Conservation (phyloP, 164 flowering plant species). For the Vitis labrusca region DNA sequence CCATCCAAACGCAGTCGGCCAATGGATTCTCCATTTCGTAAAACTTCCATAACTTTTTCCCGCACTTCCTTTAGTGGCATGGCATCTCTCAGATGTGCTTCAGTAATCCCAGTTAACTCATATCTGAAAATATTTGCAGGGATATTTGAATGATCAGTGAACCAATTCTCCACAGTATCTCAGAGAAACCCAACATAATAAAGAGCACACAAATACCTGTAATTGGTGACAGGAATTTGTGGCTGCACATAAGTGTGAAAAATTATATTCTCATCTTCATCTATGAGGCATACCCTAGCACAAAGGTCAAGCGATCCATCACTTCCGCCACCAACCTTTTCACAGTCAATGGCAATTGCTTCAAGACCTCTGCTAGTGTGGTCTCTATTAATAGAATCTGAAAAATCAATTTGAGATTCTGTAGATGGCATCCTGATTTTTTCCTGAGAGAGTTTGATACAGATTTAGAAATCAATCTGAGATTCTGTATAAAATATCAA, state of each 20-base stretch:
- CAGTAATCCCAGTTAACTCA: slow-evolving; percentile 72
- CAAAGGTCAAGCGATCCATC: slow-evolving; percentile 73
- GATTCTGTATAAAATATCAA: background rate
- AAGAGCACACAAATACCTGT: slow-evolving; percentile 49
- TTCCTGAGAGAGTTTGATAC: slow-evolving; percentile 27
- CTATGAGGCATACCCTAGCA: slow-evolving; percentile 77
- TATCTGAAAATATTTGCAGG: slow-evolving; percentile 31
- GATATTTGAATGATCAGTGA: background rate
- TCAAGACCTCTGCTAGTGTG: slow-evolving; percentile 12
- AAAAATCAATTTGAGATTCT: slow-evolving; percentile 28
- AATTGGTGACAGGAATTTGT: slow-evolving; percentile 55
- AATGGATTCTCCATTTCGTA: slow-evolving; percentile 66
- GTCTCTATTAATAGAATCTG: slow-evolving; percentile 7
- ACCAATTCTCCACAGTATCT: background rate
- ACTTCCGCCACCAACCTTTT: slow-evolving; percentile 84
- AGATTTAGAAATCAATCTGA: background rate
- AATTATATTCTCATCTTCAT: slow-evolving; percentile 64
- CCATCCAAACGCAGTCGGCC: slow-evolving; percentile 43
- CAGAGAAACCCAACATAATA: background rate
- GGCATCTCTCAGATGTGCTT: slow-evolving; percentile 56
- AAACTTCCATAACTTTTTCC: slow-evolving; percentile 45
- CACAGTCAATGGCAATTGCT: slow-evolving; percentile 74
- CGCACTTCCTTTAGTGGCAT: slow-evolving; percentile 59
- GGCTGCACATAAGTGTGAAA: slow-evolving; percentile 70
- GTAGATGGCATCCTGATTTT: slow-evolving; percentile 7